Conservation (phyloP, 1,284 basidiomycete species). For the Fomitopsis palustris region DNA sequence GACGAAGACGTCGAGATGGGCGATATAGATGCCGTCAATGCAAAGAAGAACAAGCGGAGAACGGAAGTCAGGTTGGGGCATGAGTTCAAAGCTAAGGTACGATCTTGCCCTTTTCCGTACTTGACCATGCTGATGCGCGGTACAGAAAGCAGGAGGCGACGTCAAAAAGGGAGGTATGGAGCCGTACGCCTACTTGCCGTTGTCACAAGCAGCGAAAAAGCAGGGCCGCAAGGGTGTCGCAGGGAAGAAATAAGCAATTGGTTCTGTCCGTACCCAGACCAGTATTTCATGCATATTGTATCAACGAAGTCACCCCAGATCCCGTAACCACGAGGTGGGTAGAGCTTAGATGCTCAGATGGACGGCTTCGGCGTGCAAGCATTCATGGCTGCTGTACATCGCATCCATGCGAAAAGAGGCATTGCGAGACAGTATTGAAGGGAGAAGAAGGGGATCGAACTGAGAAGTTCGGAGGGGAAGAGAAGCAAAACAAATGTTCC, state of each 20-base stretch:
- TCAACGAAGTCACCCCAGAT: background rate
- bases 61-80: constrained; percentile 66
- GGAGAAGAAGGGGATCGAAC: too few species aligned
- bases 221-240: constrained; percentile 31
- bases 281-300: background rate
- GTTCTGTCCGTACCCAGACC: background rate
- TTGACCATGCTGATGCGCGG: background rate
- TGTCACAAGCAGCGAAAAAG: constrained; percentile 80
- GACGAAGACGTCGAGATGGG: constrained; percentile 74
- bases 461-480: too few species aligned
- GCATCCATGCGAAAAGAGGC: too few species aligned
- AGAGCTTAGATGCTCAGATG: too few species aligned
- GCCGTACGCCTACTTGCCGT: constrained; percentile 89
- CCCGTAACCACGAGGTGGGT: too few species aligned
- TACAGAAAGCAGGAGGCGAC: constrained; percentile 88
- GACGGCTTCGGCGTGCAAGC: too few species aligned
- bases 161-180: constrained; percentile 84
- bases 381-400: too few species aligned
- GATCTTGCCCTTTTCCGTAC: constrained; percentile 12
- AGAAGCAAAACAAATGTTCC: constrained; percentile 15
- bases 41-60: constrained; percentile 59
- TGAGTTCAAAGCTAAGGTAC: constrained; percentile 87
- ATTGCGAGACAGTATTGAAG: too few species aligned
- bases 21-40: constrained; percentile 38
- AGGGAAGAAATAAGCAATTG: constrained; percentile 30